phyloP scores from a whole-genome alignment of 495 filamentous ascomycete species.

The Neurospora sp. region DNA sequence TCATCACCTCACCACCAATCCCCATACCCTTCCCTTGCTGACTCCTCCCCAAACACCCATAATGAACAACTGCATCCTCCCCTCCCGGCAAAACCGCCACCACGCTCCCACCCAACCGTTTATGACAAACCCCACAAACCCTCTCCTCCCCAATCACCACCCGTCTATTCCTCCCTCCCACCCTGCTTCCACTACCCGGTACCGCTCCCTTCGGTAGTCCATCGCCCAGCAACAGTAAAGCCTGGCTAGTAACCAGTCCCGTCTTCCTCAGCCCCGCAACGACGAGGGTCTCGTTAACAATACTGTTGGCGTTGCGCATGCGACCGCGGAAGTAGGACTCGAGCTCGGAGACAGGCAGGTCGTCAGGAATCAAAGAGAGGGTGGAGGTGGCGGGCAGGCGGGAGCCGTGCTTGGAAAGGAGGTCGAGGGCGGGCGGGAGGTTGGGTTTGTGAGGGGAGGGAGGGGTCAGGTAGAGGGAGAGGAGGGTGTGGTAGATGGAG shows the following conservation, averaged over 20 bases:
- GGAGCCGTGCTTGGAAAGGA: constrained; percentile 84
- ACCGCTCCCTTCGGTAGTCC: constrained; percentile 27
- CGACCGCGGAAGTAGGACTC: constrained; percentile 87
- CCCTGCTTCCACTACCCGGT: constrained; percentile 43
- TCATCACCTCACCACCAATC: constrained; percentile 5
- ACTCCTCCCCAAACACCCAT: constrained; percentile 59
- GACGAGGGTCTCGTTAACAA: constrained; percentile 69
- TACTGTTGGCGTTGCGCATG: constrained; percentile 76
- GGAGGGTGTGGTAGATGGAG: constrained; percentile 82
- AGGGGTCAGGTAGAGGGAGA: constrained; percentile 83
- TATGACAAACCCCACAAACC: constrained; percentile 85
- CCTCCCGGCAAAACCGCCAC: constrained; percentile 44
- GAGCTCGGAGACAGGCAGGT: constrained; percentile 66
- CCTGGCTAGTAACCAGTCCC: constrained; percentile 62
- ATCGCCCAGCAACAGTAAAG: constrained; percentile 59
- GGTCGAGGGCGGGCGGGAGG: constrained; percentile 68
- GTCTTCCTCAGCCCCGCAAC: constrained; percentile 62
- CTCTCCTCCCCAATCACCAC: constrained; percentile 78
- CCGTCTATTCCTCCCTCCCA: constrained; percentile 53
- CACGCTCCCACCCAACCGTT: constrained; percentile 81
- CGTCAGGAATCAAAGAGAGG: constrained; percentile 72
- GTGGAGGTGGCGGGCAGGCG: constrained; percentile 80
- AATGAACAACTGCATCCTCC: constrained; percentile 62
- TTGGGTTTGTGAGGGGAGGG: constrained; percentile 64
- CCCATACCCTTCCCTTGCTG: constrained; percentile 14